A percentile compares a stretch with the other conserved stretches of the same genome.
Conservation (phyloP, 371 early-diverging fungal species). For the Encephalitozoon romaleae region DNA sequence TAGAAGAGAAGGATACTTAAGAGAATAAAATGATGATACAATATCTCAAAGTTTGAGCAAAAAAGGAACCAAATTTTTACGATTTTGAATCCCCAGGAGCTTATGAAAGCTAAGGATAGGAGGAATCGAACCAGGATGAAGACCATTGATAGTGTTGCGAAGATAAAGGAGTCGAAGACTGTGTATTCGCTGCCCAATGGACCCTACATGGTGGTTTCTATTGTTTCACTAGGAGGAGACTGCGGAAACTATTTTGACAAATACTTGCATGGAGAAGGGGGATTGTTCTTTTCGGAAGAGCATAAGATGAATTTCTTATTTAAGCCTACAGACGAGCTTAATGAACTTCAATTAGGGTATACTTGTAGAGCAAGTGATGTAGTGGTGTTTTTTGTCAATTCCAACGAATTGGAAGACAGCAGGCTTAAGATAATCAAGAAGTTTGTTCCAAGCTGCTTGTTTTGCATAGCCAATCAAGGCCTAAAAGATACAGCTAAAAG, state of each 20-base stretch:
- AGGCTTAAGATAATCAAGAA: conserved; percentile 19
- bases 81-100: background rate
- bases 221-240: conserved; percentile 17
- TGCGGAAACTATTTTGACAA: background rate
- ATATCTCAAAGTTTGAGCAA: background rate
- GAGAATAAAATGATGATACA: background rate
- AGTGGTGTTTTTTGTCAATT: conserved; percentile 41
- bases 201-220: conserved; percentile 12
- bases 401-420: background rate
- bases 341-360: conserved; percentile 5
- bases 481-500: conserved; percentile 6
- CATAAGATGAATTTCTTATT: conserved; percentile 9
- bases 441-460: conserved; percentile 38
- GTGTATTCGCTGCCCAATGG: conserved; percentile 1
- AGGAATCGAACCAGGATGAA: conserved; percentile 23
- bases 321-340: background rate
- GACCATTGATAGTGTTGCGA: background rate
- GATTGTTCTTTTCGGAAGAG: background rate
- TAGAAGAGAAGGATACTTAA: background rate
- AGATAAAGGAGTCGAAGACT: background rate
- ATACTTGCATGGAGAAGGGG: background rate
- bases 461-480: conserved; percentile 18
- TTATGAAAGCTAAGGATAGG: conserved; percentile 19
- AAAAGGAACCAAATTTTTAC: background rate
- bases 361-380: conserved; percentile 28